Evolutionary conservation across 805 yeast genomes (phyloP).

Genomic region (Danielozyma ontarioensis): DNA sequence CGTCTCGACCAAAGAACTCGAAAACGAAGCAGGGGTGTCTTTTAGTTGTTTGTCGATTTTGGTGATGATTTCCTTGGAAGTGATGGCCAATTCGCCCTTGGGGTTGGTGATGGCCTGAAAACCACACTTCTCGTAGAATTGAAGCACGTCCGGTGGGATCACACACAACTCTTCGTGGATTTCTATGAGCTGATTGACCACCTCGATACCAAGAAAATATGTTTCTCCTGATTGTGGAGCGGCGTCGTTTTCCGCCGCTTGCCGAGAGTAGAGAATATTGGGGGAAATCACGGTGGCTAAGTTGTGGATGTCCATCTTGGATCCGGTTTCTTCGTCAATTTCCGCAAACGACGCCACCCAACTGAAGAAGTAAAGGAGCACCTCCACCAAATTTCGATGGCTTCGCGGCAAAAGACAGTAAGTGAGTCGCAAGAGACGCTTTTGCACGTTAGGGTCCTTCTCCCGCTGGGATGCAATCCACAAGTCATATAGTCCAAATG

Average conservation of each 20-base stretch:
- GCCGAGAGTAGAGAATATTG: slow-evolving; percentile 67
- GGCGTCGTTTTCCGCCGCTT: slow-evolving; percentile 21
- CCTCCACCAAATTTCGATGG: slow-evolving; percentile 83
- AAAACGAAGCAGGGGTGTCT: slow-evolving; percentile 28
- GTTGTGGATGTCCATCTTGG: slow-evolving; percentile 95
- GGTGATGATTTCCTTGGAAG: slow-evolving; percentile 34
- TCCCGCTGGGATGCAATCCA: slow-evolving; percentile 69
- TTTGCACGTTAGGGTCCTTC: slow-evolving; percentile 40
- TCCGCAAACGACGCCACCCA: slow-evolving; percentile 97
- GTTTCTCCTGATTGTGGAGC: slow-evolving; percentile 48
- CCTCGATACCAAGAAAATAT: slow-evolving; percentile 87
- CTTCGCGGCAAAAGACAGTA: slow-evolving; percentile 76
- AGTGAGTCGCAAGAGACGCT: slow-evolving; percentile 53
- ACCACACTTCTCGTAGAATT: slow-evolving; percentile 43
- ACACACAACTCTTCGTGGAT: slow-evolving; percentile 72
- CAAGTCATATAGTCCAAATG: slow-evolving; percentile 65
- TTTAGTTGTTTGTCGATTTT: slow-evolving; percentile 26
- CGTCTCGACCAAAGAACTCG: slow-evolving; percentile 4
- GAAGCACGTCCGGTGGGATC: slow-evolving; percentile 64
- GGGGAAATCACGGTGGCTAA: slow-evolving; percentile 95
- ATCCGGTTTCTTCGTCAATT: slow-evolving; percentile 76
- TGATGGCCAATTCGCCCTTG: slow-evolving; percentile 11
- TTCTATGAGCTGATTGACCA: slow-evolving; percentile 76
- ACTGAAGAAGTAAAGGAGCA: slow-evolving; percentile 74
- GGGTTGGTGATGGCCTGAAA: slow-evolving; percentile 18